Evolutionary conservation across 2,329 filamentous ascomycete species (phyloP).

Genomic region (Colletotrichum theobromicola): DNA sequence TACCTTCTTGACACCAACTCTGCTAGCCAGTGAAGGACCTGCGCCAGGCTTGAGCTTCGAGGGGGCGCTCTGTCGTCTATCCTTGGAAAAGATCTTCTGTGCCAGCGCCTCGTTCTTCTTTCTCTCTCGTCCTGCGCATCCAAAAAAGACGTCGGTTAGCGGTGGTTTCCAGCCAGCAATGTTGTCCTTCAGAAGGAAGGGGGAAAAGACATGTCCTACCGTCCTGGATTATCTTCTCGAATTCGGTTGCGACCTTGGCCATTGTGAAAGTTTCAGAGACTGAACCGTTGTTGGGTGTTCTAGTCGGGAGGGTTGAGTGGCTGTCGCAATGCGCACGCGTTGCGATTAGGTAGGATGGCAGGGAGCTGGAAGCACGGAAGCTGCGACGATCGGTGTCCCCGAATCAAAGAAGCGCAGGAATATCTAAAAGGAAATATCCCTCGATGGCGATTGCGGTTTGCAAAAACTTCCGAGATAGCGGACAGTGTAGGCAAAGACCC

Average conservation of each 20-base stretch:
- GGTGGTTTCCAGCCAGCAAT: background rate
- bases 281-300: background rate
- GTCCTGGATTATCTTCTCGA: conserved; percentile 60
- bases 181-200: background rate
- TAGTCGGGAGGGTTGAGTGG: background rate
- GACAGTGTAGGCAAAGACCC: background rate
- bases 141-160: conserved; percentile 2
- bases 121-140: conserved; percentile 62
- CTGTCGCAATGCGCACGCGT: background rate
- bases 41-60: conserved; percentile 48
- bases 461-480: background rate
- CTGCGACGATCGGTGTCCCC: background rate
- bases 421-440: background rate
- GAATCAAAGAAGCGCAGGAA: background rate
- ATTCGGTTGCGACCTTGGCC: conserved; percentile 51
- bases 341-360: background rate
- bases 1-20: conserved; percentile 78
- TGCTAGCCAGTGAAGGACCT: conserved; percentile 69
- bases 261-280: conserved; percentile 30
- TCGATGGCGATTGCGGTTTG: background rate
- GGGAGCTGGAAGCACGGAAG: background rate
- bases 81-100: conserved; percentile 70
- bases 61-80: conserved; percentile 63
- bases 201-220: conserved; percentile 37
- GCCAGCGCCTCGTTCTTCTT: conserved; percentile 77